phyloP scores from a whole-genome alignment of 202 grass and related monocot genomes.

The Brachypodium distachyon region DNA sequence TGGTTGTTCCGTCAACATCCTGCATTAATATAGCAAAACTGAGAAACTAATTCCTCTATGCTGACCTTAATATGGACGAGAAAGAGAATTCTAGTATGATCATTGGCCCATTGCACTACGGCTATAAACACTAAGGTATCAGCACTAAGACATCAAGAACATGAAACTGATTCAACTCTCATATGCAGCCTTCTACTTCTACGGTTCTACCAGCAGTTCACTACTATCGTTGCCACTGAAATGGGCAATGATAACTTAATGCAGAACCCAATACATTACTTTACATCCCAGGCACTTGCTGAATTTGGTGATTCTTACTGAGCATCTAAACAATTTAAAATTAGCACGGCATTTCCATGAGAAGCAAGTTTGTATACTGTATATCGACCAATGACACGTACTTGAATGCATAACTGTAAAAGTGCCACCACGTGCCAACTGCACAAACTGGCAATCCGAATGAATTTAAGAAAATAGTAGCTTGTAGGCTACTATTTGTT shows the following conservation, averaged over 20 bases:
- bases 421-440: not conserved
- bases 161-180: not conserved
- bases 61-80: not conserved
- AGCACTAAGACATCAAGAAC: not conserved
- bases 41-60: not conserved
- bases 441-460: not conserved
- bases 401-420: not conserved
- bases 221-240: not conserved
- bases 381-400: not conserved
- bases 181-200: not conserved
- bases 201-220: not conserved
- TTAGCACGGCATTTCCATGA: not conserved
- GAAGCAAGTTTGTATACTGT: not conserved
- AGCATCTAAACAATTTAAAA: not conserved
- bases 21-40: conserved; percentile 1
- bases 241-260: not conserved
- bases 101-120: not conserved
- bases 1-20: conserved; percentile 42
- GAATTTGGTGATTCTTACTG: not conserved
- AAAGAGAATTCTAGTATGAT: not conserved
- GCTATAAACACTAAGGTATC: not conserved
- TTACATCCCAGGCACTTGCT: not conserved
- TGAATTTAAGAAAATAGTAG: not conserved
- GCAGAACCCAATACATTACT: not conserved
- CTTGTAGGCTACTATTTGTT: not conserved